Evolutionary conservation across 225 moss, liverwort and hornwort species (phyloP), one percentile per base, ranked within the genome.

Genomic region (Asterella californica): DNA sequence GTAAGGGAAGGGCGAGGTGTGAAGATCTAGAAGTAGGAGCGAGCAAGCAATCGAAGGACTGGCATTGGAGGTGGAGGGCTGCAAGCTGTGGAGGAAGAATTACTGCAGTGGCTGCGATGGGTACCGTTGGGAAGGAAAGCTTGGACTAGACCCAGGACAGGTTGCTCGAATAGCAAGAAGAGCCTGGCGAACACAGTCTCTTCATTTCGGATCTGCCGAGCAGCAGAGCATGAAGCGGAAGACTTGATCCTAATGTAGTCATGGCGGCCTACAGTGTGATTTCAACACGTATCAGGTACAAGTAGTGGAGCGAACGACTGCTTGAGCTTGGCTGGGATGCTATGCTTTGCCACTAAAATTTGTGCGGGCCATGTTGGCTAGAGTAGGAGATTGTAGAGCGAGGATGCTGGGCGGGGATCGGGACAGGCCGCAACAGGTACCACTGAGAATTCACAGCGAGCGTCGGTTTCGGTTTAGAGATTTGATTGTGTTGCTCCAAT

Each of bases 251-350:
- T 33, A 29, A 59, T 76, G 55, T 76, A 76, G 75, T 57, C 34
- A 76, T 76, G 75, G 75, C 75, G 33, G 75, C 75, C 12, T 55
- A 76, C 55, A 57, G 59, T 37, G 34, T 76, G 36, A 8, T 76
- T 38, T 25, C 59, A 36, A 19, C 24, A 38, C 22, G 1, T 25
- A 38, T 7, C 75, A 59, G 75, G 75, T 50, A 76, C 37, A 36
- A n/a, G 75, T 34, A 34, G 57, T 57, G 52, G 57, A 59, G 75
- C 59, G 8, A 24, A 57, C 30, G 52, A 36, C 33, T 59, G 59
- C 24, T 57, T 60, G 59, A 42, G 59, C 57, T 59, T 59, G 57
- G 59, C 32, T 10, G 57, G 52, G 57, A 59, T n/a, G 30, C 36
- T 57, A 18, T 76, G 59, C 36, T 47, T 27, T 29, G 72, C 72